A percentile compares a stretch with the other conserved stretches of the same genome.
Conservation (phyloP, 2,329 filamentous ascomycete species). For the Fusarium sp. region DNA sequence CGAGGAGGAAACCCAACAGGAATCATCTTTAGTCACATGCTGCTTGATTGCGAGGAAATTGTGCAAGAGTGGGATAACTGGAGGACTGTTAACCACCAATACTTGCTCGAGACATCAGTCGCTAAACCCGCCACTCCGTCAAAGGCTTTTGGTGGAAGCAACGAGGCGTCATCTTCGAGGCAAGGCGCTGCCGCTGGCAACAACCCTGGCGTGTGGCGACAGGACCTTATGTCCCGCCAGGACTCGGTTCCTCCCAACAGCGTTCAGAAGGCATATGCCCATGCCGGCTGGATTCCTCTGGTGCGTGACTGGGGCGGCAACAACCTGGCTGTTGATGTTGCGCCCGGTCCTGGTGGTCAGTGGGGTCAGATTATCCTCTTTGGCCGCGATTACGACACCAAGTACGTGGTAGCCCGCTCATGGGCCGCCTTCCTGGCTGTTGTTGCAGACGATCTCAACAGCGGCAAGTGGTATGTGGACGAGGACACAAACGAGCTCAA, state of each 20-base stretch:
- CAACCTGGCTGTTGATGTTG: slow-evolving; percentile 92
- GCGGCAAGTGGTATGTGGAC: slow-evolving; percentile 91
- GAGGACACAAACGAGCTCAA: slow-evolving; percentile 94
- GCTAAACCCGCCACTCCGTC: slow-evolving; percentile 73
- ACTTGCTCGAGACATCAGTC: slow-evolving; percentile 72
- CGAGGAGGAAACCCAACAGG: slow-evolving; percentile 91
- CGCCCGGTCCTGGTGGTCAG: slow-evolving; percentile 87
- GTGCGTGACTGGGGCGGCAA: slow-evolving; percentile 99
- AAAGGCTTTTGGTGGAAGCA: slow-evolving; percentile 77
- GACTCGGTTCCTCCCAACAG: slow-evolving; percentile 88
- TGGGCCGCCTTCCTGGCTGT: slow-evolving; percentile 90
- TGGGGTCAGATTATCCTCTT: slow-evolving; percentile 99
- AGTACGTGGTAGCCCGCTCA: slow-evolving; percentile 94
- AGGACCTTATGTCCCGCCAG: slow-evolving; percentile 86
- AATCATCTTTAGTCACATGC: slow-evolving; percentile 92
- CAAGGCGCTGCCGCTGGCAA: slow-evolving; percentile 65
- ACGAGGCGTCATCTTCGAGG: slow-evolving; percentile 76
- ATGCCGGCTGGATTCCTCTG: slow-evolving; percentile 94
- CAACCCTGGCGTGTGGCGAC: slow-evolving; percentile 78
- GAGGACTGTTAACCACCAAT: slow-evolving; percentile 93
- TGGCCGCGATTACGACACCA: slow-evolving; percentile 97
- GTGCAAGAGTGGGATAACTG: slow-evolving; percentile 98
- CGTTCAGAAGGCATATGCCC: slow-evolving; percentile 92
- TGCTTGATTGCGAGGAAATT: slow-evolving; percentile 98
- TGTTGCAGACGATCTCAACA: slow-evolving; percentile 90